Evolutionary conservation across 202 grass and related monocot genomes (phyloP).

Genomic region (Alloteropsis angusta): DNA sequence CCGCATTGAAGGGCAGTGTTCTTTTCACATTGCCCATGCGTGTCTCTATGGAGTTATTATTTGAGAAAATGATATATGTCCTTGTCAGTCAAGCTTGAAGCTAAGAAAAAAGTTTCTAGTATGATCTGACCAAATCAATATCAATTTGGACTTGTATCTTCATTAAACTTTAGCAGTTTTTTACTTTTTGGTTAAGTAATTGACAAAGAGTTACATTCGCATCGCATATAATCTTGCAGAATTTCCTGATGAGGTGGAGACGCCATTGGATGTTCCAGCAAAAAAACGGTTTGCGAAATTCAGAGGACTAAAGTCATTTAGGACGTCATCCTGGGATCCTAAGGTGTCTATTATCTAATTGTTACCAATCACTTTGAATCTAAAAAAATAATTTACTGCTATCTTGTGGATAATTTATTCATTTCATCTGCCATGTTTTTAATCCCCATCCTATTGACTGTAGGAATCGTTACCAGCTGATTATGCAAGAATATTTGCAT

Average conservation of each 20-base stretch:
- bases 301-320: constrained; percentile 90
- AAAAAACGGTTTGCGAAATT: constrained; percentile 90
- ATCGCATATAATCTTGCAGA: constrained; percentile 46
- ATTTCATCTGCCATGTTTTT: constrained; percentile 15
- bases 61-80: background rate
- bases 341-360: constrained; percentile 41
- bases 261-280: constrained; percentile 80
- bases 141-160: background rate
- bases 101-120: background rate
- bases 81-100: background rate
- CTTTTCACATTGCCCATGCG: background rate
- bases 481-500: constrained; percentile 90
- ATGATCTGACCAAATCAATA: constrained; percentile 2
- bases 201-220: background rate
- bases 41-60: background rate
- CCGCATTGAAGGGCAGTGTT: background rate
- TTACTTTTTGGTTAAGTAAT: background rate
- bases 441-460: constrained; percentile 17
- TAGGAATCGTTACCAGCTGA: constrained; percentile 87
- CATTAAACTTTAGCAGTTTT: background rate
- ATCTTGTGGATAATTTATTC: background rate
- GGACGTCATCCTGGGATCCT: constrained; percentile 87
- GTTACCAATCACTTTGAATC: background rate
- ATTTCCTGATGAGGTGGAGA: constrained; percentile 98
- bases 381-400: background rate